Percentiles rank a stretch among this genome's conserved stretches.
These are phyloP conservation scores for Fusarium sulawesiense DNA, from an alignment of 2,329 filamentous ascomycete species.

Conservation along the genomic window DNA sequence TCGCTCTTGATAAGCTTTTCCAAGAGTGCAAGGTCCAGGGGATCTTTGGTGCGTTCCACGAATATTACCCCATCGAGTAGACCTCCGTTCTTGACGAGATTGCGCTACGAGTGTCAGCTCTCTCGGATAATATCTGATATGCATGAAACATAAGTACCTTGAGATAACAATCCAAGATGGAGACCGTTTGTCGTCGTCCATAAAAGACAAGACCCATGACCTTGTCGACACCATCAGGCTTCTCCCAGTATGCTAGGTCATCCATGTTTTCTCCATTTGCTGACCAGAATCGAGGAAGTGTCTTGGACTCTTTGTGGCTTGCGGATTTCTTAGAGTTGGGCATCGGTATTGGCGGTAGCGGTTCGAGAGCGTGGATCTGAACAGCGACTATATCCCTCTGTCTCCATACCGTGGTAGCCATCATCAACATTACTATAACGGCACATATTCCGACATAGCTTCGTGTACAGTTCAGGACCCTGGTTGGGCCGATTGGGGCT, in stretches of 20 bases:
- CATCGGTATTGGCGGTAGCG: slow-evolving; percentile 7
- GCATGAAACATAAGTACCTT: slow-evolving; percentile 45
- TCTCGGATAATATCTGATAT: background rate
- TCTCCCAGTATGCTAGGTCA: slow-evolving; percentile 34
- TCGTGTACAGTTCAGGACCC: slow-evolving; percentile 24
- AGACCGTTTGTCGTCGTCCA: slow-evolving; percentile 57
- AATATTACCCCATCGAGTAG: slow-evolving; percentile 60
- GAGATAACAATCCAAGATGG: slow-evolving; percentile 61
- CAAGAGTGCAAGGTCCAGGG: slow-evolving; percentile 55
- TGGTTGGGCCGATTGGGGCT: background rate
- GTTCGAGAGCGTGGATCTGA: slow-evolving; percentile 18
- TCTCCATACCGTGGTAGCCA: slow-evolving; percentile 33
- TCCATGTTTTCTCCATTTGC: slow-evolving; percentile 32
- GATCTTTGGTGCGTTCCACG: slow-evolving; percentile 55
- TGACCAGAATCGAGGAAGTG: slow-evolving; percentile 42
- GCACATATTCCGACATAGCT: slow-evolving; percentile 32
- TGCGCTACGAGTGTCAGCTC: slow-evolving; percentile 48
- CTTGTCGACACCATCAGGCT: slow-evolving; percentile 42
- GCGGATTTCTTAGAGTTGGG: background rate
- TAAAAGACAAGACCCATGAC: slow-evolving; percentile 61
- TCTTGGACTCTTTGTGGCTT: background rate
- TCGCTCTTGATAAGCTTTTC: slow-evolving; percentile 53
- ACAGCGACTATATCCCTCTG: slow-evolving; percentile 30
- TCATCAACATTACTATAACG: slow-evolving; percentile 34
- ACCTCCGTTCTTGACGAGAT: slow-evolving; percentile 58